These are phyloP conservation scores for Yamadazyma blattariae DNA, from an alignment of 1,139 yeast species.

Conservation along the genomic window DNA sequence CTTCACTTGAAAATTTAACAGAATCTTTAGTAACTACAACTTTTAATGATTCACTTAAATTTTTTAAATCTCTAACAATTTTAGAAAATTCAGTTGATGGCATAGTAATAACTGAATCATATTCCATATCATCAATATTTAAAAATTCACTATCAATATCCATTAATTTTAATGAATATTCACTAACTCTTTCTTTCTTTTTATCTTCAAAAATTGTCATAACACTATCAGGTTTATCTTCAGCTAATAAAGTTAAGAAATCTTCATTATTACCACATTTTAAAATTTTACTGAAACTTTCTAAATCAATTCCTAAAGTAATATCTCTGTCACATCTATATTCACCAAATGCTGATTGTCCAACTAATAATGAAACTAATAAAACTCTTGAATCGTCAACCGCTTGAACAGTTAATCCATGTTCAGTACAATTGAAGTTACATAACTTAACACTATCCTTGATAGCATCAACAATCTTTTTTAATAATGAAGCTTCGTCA, in stretches of 20 bases:
- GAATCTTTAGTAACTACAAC: slow-evolving; percentile 89
- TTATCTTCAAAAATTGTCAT: slow-evolving; percentile 86
- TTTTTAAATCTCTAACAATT: slow-evolving; percentile 83
- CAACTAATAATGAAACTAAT: slow-evolving; percentile 83
- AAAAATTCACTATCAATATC: slow-evolving; percentile 95
- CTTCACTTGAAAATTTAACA: slow-evolving; percentile 85
- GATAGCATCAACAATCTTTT: slow-evolving; percentile 88
- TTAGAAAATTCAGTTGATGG: slow-evolving; percentile 88
- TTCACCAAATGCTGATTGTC: slow-evolving; percentile 85
- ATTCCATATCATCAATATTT: slow-evolving; percentile 91
- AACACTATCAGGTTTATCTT: slow-evolving; percentile 84
- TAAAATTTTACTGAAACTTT: slow-evolving; percentile 80
- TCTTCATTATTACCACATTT: slow-evolving; percentile 92
- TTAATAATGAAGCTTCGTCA: slow-evolving; percentile 86
- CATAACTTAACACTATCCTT: slow-evolving; percentile 92
- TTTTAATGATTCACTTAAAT: slow-evolving; percentile 82
- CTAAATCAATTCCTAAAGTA: slow-evolving; percentile 88
- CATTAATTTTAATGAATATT: slow-evolving; percentile 89
- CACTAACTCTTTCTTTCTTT: slow-evolving; percentile 87
- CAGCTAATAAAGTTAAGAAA: slow-evolving; percentile 83
- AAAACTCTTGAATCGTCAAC: slow-evolving; percentile 97
- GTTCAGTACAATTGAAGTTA: slow-evolving; percentile 93
- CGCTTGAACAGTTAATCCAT: slow-evolving; percentile 95
- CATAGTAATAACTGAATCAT: slow-evolving; percentile 82
- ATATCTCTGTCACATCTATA: slow-evolving; percentile 95